These are phyloP conservation scores for Hericium alpestre DNA, from an alignment of 768 basidiomycete genomes.

Conservation along the genomic window DNA sequence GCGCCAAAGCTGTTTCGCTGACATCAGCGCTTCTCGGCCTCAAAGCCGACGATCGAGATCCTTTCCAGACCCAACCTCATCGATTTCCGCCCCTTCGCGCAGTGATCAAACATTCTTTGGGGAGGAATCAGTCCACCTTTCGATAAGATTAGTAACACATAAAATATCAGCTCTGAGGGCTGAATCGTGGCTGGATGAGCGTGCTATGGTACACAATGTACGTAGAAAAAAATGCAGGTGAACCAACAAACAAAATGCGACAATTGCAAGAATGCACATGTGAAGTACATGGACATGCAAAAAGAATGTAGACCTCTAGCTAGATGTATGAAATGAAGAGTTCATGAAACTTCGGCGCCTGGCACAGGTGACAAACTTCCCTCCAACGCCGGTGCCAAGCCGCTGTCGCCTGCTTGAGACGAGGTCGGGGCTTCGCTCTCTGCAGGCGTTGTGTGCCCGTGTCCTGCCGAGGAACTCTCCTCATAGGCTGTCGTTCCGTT, in stretches of 20 bases:
- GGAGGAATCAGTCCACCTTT: not conserved
- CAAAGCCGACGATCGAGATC: not conserved
- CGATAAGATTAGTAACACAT: not conserved
- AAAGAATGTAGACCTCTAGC: conserved; percentile 10
- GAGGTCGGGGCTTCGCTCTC: conserved; percentile 6
- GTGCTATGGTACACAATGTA: not conserved
- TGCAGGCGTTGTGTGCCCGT: not conserved
- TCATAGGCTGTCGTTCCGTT: not conserved
- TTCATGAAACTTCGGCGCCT: conserved; percentile 24
- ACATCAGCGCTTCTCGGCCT: not conserved
- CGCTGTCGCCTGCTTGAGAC: conserved; percentile 8
- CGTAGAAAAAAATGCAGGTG: not conserved
- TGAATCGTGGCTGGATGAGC: not conserved
- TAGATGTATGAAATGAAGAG: not conserved
- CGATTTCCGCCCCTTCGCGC: not conserved
- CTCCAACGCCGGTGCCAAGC: conserved; percentile 26
- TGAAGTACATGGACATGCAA: conserved; percentile 1
- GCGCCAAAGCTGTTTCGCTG: not conserved
- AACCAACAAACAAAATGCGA: not conserved
- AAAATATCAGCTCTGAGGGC: not conserved
- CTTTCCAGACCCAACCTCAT: not conserved
- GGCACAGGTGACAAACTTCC: conserved; percentile 34
- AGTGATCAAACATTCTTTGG: not conserved
- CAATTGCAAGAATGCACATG: not conserved
- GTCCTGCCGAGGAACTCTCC: not conserved